phyloP scores from a whole-genome alignment of 2,329 filamentous ascomycete species.

The Xylaria arbuscula region DNA sequence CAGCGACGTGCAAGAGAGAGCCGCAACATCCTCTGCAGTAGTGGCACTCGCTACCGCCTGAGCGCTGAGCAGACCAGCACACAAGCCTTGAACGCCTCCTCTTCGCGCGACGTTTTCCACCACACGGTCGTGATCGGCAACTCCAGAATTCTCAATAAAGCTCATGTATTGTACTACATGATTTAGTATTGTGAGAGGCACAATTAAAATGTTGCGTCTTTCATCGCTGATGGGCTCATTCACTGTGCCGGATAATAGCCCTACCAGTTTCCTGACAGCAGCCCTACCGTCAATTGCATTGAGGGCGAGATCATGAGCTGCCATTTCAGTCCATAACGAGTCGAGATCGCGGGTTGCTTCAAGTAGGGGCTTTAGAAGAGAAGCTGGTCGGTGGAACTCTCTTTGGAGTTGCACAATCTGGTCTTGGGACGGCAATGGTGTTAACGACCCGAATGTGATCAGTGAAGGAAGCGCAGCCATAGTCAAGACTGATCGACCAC shows the following conservation, averaged over 20 bases:
- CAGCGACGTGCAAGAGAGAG: slow-evolving; percentile 20
- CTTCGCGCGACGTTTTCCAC: slow-evolving; percentile 27
- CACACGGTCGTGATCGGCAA: not conserved
- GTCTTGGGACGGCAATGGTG: slow-evolving; percentile 16
- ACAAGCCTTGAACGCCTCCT: slow-evolving; percentile 28
- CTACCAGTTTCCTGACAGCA: slow-evolving; percentile 7
- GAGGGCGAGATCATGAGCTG: slow-evolving; percentile 1
- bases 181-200: slow-evolving; percentile 12
- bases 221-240: slow-evolving; percentile 10
- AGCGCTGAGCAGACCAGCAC: slow-evolving; percentile 19
- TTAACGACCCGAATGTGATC: slow-evolving; percentile 18
- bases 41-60: slow-evolving; percentile 23
- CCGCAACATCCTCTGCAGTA: not conserved
- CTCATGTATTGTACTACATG: slow-evolving; percentile 15
- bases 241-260: not conserved
- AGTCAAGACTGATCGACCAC: not conserved
- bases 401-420: slow-evolving; percentile 20
- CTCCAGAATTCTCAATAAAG: not conserved
- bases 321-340: slow-evolving; percentile 14
- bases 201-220: slow-evolving; percentile 8
- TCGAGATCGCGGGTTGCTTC: slow-evolving; percentile 18
- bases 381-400: slow-evolving; percentile 11
- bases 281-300: slow-evolving; percentile 8
- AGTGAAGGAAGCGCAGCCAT: slow-evolving; percentile 17
- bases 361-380: slow-evolving; percentile 11